Conservation (phyloP, 2,329 filamentous ascomycete species). For the Calonectria pseudoturangicola region DNA sequence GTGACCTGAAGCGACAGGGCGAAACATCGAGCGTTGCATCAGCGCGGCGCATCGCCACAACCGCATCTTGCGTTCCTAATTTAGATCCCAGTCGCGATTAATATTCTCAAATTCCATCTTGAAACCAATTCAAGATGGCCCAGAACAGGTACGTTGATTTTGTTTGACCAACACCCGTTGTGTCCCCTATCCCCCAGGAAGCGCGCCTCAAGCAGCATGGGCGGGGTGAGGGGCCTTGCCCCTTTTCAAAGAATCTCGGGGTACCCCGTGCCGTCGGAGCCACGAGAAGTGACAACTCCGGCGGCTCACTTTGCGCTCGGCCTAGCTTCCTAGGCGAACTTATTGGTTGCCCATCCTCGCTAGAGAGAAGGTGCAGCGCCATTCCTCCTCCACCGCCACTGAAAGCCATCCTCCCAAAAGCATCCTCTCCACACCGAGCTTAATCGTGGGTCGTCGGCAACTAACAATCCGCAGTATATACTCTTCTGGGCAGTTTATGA, state of each 20-base stretch:
- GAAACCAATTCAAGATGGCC: slow-evolving; percentile 55
- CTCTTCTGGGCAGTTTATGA: slow-evolving; percentile 87
- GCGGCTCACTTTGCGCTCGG: slow-evolving; percentile 23
- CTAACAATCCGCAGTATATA: slow-evolving; percentile 69
- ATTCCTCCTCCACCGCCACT: slow-evolving; percentile 20
- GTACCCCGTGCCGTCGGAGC: slow-evolving; percentile 23
- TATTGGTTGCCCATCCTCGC: slow-evolving; percentile 23
- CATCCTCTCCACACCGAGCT: slow-evolving; percentile 10
- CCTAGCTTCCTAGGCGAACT: slow-evolving; percentile 24
- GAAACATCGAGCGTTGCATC: slow-evolving; percentile 41
- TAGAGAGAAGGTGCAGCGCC: slow-evolving; percentile 27
- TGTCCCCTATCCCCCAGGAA: slow-evolving; percentile 31
- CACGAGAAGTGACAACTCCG: slow-evolving; percentile 18
- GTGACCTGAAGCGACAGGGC: slow-evolving; percentile 38
- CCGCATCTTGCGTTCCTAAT: slow-evolving; percentile 24
- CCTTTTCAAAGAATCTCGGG: slow-evolving; percentile 12
- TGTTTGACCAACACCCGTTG: slow-evolving; percentile 20
- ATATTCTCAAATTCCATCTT: slow-evolving; percentile 29
- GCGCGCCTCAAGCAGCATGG: slow-evolving; percentile 33
- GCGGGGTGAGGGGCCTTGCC: slow-evolving; percentile 46
- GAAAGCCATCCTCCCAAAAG: slow-evolving; percentile 22
- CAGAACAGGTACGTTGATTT: slow-evolving; percentile 57
- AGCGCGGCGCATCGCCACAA: slow-evolving; percentile 36
- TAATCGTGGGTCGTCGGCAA: slow-evolving; percentile 25
- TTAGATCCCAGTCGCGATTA: slow-evolving; percentile 34